phyloP scores from a whole-genome alignment of 768 basidiomycete species.

The Termitomyces sp. region DNA sequence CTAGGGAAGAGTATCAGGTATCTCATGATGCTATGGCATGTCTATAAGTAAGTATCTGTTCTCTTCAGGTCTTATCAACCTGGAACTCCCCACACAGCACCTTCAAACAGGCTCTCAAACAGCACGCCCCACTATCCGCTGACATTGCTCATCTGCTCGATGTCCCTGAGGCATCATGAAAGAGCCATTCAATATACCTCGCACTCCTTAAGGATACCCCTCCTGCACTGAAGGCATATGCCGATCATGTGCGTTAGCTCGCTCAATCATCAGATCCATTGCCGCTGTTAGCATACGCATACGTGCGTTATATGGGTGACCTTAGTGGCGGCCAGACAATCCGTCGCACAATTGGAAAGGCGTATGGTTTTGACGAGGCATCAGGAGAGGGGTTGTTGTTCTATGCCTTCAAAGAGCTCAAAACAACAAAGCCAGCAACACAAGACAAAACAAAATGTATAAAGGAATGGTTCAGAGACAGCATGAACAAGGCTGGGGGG shows the following conservation, averaged over 20 bases:
- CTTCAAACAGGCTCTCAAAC: conserved; percentile 53
- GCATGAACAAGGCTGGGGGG: conserved; percentile 48
- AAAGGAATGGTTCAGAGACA: conserved; percentile 66
- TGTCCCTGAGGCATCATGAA: conserved; percentile 49
- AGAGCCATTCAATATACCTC: conserved; percentile 49
- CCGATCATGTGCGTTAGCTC: conserved; percentile 48
- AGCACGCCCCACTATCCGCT: conserved; percentile 54
- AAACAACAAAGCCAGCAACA: conserved; percentile 38
- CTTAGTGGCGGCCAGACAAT: conserved; percentile 77
- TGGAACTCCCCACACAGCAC: conserved; percentile 29
- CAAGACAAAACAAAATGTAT: conserved; percentile 66
- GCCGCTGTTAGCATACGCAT: conserved; percentile 69
- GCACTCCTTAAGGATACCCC: conserved; percentile 44
- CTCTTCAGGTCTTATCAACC: background rate
- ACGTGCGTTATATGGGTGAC: conserved; percentile 82
- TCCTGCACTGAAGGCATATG: conserved; percentile 46
- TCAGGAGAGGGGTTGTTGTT: conserved; percentile 55
- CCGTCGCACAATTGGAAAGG: conserved; percentile 56
- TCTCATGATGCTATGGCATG: conserved; percentile 75
- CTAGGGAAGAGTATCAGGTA: conserved; percentile 66
- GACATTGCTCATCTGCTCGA: conserved; percentile 66
- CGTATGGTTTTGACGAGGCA: conserved; percentile 58
- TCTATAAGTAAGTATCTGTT: conserved; percentile 63
- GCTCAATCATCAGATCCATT: conserved; percentile 41
- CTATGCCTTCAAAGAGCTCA: conserved; percentile 63